Percentiles rank a stretch among this genome's conserved stretches.
Evolutionary conservation across 129 eudicot genomes (phyloP).

Genomic region (Pseudognaphalium luteoalbum): DNA sequence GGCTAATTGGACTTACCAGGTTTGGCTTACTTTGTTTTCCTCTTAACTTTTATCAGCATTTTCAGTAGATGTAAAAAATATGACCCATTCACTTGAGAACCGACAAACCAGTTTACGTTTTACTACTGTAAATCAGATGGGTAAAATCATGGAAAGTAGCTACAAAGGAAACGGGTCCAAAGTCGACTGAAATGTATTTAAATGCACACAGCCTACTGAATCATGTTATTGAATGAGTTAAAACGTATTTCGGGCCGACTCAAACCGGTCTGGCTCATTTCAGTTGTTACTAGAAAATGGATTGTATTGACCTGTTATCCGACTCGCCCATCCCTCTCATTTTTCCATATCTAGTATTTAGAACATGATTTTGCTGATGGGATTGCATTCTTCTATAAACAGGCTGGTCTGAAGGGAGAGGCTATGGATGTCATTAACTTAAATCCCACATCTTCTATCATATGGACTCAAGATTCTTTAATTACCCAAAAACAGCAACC

Average conservation of each 20-base stretch:
- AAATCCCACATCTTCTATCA: conserved; percentile 50
- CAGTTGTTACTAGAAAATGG: not conserved
- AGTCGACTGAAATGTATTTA: not conserved
- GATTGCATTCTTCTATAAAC: conserved; percentile 5
- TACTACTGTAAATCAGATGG: not conserved
- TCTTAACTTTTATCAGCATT: not conserved
- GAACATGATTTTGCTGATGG: conserved; percentile 18
- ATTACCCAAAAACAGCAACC: conserved; percentile 77
- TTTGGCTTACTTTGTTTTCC: conserved; percentile 15
- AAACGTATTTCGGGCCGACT: not conserved
- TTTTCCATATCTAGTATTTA: not conserved
- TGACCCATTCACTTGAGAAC: not conserved
- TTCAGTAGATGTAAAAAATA: not conserved
- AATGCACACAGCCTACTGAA: not conserved
- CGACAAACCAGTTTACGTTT: not conserved
- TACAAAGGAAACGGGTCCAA: not conserved
- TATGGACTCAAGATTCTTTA: conserved; percentile 76
- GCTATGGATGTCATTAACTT: conserved; percentile 72
- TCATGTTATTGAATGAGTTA: not conserved
- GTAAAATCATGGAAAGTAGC: not conserved
- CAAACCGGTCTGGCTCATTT: not conserved
- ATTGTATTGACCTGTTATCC: not conserved
- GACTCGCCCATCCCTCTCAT: no score
- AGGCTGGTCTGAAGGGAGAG: conserved; percentile 99
- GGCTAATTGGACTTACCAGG: conserved; percentile 92